These are phyloP conservation scores for Penicillium sp. DNA, from an alignment of 2,329 filamentous ascomycete species.

Conservation along the genomic window DNA sequence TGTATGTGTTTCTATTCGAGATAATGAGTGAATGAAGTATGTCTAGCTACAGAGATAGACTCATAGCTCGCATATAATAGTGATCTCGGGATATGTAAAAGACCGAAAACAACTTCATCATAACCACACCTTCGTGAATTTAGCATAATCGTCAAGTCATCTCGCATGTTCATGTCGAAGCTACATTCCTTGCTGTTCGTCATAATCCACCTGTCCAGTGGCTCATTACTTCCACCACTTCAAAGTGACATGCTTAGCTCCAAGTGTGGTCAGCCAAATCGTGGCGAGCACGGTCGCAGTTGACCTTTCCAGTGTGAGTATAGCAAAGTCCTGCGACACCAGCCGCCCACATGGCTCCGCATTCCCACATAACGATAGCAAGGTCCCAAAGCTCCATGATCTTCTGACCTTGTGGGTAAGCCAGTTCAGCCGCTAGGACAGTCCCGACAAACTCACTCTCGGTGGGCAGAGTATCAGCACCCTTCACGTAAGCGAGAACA, in stretches of 20 bases:
- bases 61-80: not conserved
- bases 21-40: not conserved
- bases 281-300: conserved; percentile 18
- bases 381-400: conserved; percentile 19
- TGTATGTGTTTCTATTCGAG: not conserved
- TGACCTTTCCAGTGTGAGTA: conserved; percentile 15
- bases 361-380: conserved; percentile 21
- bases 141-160: not conserved
- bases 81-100: not conserved
- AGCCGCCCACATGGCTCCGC: conserved; percentile 16
- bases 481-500: conserved; percentile 14
- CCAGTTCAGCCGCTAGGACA: conserved; percentile 12
- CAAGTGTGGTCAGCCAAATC: conserved; percentile 18
- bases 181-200: too few species aligned
- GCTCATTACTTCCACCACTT: not conserved
- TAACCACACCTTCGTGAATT: not conserved
- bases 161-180: too few species aligned
- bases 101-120: not conserved
- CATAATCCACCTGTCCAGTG: not conserved
- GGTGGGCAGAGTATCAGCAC: conserved; percentile 11
- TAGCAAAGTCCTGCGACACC: conserved; percentile 20
- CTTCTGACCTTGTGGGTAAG: conserved; percentile 17
- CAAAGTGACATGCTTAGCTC: not conserved
- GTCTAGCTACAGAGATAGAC: not conserved
- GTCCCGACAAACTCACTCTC: conserved; percentile 15